These are phyloP conservation scores for Trichoderma sp. DNA, from an alignment of 2,329 filamentous ascomycete species.

Conservation along the genomic window DNA sequence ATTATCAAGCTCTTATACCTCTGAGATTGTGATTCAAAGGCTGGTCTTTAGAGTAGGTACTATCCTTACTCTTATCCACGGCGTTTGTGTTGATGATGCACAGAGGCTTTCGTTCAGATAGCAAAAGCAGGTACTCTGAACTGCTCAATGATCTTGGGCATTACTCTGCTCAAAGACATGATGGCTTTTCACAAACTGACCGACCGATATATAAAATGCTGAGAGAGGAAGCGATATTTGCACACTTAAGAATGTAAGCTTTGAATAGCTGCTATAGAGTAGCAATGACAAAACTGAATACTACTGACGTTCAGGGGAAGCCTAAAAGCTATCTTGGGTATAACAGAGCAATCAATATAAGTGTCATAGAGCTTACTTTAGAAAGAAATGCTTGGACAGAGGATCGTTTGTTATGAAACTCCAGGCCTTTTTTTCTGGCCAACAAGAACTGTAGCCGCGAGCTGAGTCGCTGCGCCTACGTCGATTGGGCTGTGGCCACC, in stretches of 20 bases:
- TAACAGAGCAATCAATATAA: background rate
- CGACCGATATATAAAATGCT: background rate
- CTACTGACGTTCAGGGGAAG: background rate
- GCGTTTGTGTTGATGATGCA: background rate
- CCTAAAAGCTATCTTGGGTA: background rate
- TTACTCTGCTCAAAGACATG: background rate
- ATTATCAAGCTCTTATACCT: background rate
- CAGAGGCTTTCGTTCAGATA: background rate
- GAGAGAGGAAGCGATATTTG: background rate
- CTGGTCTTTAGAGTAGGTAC: background rate
- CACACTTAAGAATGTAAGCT: background rate
- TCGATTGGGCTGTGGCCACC: background rate
- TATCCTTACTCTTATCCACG: background rate
- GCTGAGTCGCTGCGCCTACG: background rate
- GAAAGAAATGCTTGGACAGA: background rate
- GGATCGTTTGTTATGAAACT: background rate
- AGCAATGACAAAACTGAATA: background rate
- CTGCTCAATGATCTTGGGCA: background rate
- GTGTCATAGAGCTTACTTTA: background rate
- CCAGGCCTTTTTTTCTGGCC: background rate
- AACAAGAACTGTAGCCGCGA: background rate
- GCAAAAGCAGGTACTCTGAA: background rate
- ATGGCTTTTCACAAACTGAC: background rate
- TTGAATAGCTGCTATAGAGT: background rate
- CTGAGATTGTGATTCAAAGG: background rate